Base-by-base conservation (phyloP, 768 basidiomycete species). In the Tricholoma furcatifolium region DNA sequence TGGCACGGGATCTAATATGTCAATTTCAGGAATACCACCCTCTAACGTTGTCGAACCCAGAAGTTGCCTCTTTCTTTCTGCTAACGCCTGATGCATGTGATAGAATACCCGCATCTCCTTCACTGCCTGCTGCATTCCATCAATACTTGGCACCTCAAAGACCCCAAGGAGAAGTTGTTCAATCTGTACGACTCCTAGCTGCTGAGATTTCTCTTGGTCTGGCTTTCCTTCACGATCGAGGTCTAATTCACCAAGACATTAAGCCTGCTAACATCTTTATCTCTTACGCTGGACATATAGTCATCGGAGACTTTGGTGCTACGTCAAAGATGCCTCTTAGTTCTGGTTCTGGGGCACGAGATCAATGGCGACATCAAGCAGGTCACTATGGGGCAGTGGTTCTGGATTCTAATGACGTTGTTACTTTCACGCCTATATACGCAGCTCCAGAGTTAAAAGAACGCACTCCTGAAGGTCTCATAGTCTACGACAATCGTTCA, bases 181-280 rank as follows among this genome's bases (percentile, higher is more conserved):
- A 43, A n/a, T 58, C 64, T 32, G 47, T 72, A 23, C 66, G 63
- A 27, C 53, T 71, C 15, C 54, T 74, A 11, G 58, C 65, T 15
- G 68, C 67, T 2, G 71, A 71, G 53, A 57, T 73, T 18, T 60
- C 67, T 6, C 58, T 75, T 8, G 74, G 69, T 15, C 46, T 75
- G 10, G 52, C 65, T 23, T 71, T 67, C 47, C 61, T 87, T 1
- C 85, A 86, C 61, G 71, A 75, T 50, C 74, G 77, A 57, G 84
- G 85, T 21, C 81, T 86, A 62, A 80, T 87, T 35, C 85, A 87
- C 59, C 80, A 83, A 36, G 84, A 86, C 60, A 80, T 88, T 67
- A 86, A 85, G 59, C 85, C 85, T 2, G 74, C 76, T 48, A 88
- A 87, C 63, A 71, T 88, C 21, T 73, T 87, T 50, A 71, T 82